Conservation (phyloP, 129 eudicot species). For the Ambrosia trifida region DNA sequence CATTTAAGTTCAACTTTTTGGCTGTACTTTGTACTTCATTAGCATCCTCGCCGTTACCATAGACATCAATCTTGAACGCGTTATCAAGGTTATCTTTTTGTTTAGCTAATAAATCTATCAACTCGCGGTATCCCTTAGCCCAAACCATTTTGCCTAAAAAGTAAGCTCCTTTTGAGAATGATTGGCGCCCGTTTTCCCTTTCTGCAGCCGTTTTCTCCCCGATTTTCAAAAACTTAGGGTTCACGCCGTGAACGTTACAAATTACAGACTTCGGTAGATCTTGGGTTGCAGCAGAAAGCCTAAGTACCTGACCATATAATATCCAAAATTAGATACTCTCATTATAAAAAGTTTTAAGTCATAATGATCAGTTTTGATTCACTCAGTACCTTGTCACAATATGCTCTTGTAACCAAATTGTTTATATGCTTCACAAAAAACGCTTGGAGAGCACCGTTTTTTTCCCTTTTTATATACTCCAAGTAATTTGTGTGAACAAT, state of each 20-base stretch:
- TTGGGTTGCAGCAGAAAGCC: slow-evolving; percentile 98
- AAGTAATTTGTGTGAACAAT: slow-evolving; percentile 94
- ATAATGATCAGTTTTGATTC: no score
- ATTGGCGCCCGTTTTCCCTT: slow-evolving; percentile 61
- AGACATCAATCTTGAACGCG: slow-evolving; percentile 89
- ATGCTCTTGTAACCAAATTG: slow-evolving; percentile 75
- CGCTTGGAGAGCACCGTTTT: slow-evolving; percentile 91
- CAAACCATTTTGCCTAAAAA: slow-evolving; percentile 99
- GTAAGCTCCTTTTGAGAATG: slow-evolving; percentile 90
- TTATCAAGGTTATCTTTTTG: slow-evolving; percentile 70
- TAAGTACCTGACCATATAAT: slow-evolving; percentile 60
- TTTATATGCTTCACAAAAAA: slow-evolving; percentile 89
- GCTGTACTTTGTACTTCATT: slow-evolving; percentile 87
- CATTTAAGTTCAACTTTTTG: slow-evolving; percentile 58
- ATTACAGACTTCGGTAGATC: slow-evolving; percentile 82
- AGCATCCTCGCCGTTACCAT: slow-evolving; percentile 97
- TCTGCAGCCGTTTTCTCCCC: slow-evolving; percentile 82
- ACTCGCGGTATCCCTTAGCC: slow-evolving; percentile 94
- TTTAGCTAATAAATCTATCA: slow-evolving; percentile 81
- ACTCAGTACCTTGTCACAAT: slow-evolving; percentile 74
- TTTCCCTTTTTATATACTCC: slow-evolving; percentile 94
- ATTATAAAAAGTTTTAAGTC: background rate
- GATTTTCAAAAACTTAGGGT: slow-evolving; percentile 78
- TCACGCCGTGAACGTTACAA: slow-evolving; percentile 96
- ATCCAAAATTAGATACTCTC: background rate